Conservation (phyloP, 768 basidiomycete genomes). For the Collybia sp. region DNA sequence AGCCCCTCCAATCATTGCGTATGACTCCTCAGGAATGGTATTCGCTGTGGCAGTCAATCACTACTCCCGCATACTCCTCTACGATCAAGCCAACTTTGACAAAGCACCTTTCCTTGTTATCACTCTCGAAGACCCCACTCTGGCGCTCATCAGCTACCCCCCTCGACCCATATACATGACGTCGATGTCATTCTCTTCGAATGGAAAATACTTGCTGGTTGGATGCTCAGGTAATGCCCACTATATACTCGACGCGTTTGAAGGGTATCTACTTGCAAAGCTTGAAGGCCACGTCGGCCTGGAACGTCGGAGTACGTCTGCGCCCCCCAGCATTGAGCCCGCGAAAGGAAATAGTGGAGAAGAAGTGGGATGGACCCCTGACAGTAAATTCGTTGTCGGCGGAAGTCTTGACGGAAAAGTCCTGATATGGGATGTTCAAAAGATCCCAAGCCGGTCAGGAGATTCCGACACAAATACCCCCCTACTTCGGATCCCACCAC, state of each 20-base stretch:
- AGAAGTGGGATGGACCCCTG: slow-evolving; percentile 92
- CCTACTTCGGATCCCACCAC: slow-evolving; percentile 39
- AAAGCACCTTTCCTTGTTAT: slow-evolving; percentile 88
- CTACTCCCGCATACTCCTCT: slow-evolving; percentile 78
- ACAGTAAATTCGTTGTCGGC: slow-evolving; percentile 85
- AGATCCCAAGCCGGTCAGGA: slow-evolving; percentile 47
- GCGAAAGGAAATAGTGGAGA: slow-evolving; percentile 83
- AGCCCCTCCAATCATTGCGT: slow-evolving; percentile 73
- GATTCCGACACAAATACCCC: slow-evolving; percentile 50
- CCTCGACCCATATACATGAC: slow-evolving; percentile 90
- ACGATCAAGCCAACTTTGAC: slow-evolving; percentile 84
- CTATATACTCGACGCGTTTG: slow-evolving; percentile 90
- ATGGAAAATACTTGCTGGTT: slow-evolving; percentile 86
- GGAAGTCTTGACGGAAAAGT: slow-evolving; percentile 86
- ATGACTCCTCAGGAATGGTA: slow-evolving; percentile 77
- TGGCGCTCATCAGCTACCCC: slow-evolving; percentile 73
- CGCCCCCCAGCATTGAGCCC: slow-evolving; percentile 57
- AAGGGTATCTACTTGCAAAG: slow-evolving; percentile 78
- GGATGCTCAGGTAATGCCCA: slow-evolving; percentile 93
- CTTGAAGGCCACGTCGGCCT: slow-evolving; percentile 82
- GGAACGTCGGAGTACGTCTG: slow-evolving; percentile 57
- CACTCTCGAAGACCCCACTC: slow-evolving; percentile 75
- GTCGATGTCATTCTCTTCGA: slow-evolving; percentile 83
- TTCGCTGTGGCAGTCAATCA: slow-evolving; percentile 86
- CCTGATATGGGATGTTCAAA: slow-evolving; percentile 82